phyloP scores from a whole-genome alignment of 1,284 basidiomycete genomes.

The Amylostereum areolatum region DNA sequence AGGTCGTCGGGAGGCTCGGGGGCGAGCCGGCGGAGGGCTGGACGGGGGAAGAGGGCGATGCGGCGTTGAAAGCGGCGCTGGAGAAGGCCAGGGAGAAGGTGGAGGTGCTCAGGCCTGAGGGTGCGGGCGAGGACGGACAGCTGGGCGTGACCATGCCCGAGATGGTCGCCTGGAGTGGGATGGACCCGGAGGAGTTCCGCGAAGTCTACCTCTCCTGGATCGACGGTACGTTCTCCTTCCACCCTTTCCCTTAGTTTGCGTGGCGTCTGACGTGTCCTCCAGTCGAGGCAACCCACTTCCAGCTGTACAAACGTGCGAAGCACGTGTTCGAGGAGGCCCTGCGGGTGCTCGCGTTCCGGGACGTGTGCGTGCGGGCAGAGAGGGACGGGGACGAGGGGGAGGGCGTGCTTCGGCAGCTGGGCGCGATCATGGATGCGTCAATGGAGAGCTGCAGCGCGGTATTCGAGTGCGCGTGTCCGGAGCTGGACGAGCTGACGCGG shows the following conservation, averaged over 20 bases:
- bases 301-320: conserved; percentile 72
- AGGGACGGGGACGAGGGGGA: conserved; percentile 4
- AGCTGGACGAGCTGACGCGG: conserved; percentile 63
- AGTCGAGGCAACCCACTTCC: conserved; percentile 77
- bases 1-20: conserved; percentile 44
- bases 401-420: conserved; percentile 44
- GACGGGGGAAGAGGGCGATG: conserved; percentile 31
- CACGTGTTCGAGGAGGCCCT: conserved; percentile 76
- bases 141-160: conserved; percentile 64
- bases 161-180: conserved; percentile 63
- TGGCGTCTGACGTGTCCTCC: not conserved
- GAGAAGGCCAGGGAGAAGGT: conserved; percentile 42
- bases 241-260: no score
- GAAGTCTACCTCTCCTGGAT: conserved; percentile 73
- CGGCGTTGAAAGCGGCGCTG: conserved; percentile 41
- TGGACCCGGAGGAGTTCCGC: conserved; percentile 51
- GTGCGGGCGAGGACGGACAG: conserved; percentile 26
- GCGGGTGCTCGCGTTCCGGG: conserved; percentile 72
- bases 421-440: conserved; percentile 72
- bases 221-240: conserved; percentile 45
- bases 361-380: conserved; percentile 30
- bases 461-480: conserved; percentile 76
- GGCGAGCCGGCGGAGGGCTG: conserved; percentile 36
- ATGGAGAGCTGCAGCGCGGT: conserved; percentile 63
- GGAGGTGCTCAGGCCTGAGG: conserved; percentile 45